Conservation (phyloP, 1,139 yeast genomes). For the Blastobotrys niveus region DNA sequence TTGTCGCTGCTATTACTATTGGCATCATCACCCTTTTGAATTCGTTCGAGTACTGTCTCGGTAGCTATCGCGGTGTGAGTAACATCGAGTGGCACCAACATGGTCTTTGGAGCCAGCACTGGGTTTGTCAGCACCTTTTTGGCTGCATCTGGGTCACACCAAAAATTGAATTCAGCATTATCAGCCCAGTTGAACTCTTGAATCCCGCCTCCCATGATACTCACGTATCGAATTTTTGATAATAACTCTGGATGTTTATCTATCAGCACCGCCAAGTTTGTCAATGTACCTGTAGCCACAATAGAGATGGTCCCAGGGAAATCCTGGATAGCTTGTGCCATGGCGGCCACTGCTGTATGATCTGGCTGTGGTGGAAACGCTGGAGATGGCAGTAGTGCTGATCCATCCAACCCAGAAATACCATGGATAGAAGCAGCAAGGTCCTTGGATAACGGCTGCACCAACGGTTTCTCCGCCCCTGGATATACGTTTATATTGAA, state of each 20-base stretch:
- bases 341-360: constrained; percentile 49
- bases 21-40: constrained; percentile 23
- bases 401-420: constrained; percentile 67
- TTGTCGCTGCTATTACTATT: constrained; percentile 31
- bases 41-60: constrained; percentile 36
- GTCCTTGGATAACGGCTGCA: constrained; percentile 41
- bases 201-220: constrained; percentile 77
- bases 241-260: constrained; percentile 47
- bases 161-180: constrained; percentile 73
- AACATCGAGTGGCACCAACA: constrained; percentile 61
- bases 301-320: constrained; percentile 49
- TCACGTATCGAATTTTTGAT: constrained; percentile 44
- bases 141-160: constrained; percentile 75
- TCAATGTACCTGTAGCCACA: constrained; percentile 67
- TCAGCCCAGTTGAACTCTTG: constrained; percentile 43
- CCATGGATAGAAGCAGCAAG: constrained; percentile 71
- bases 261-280: constrained; percentile 58
- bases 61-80: constrained; percentile 68
- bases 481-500: constrained; percentile 55
- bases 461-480: constrained; percentile 58
- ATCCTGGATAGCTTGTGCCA: constrained; percentile 45
- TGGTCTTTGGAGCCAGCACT: constrained; percentile 43
- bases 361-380: constrained; percentile 36
- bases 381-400: constrained; percentile 51
- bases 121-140: constrained; percentile 46